Conservation (phyloP, 306 rosid genomes). For the Ormosia semicastrata region DNA sequence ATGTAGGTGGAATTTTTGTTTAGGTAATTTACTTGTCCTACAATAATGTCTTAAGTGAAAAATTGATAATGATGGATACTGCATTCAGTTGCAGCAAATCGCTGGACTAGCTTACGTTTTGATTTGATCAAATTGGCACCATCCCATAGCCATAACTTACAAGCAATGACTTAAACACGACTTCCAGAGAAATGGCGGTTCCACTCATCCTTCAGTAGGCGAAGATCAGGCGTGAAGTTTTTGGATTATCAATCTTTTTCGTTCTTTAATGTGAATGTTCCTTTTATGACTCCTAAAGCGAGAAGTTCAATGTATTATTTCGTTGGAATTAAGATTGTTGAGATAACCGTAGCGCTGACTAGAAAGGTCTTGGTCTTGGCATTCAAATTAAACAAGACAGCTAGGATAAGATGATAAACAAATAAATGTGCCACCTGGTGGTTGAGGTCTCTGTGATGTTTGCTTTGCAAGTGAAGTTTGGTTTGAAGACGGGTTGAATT, state of each 20-base stretch:
- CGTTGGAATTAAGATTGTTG: background rate
- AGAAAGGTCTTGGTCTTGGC: background rate
- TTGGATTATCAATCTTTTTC: no score
- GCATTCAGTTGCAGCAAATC: background rate
- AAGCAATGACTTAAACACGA: background rate
- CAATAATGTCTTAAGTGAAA: background rate
- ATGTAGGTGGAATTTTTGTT: no score
- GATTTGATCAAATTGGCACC: no score
- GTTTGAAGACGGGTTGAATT: constrained; percentile 45
- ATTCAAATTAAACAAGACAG: background rate
- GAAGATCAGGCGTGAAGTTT: no score
- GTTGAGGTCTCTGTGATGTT: constrained; percentile 40
- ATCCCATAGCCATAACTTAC: background rate
- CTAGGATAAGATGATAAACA: background rate
- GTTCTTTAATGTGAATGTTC: no score
- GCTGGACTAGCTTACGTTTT: background rate
- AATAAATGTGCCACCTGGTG: constrained; percentile 24
- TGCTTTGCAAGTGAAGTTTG: constrained; percentile 69
- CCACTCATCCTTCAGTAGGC: no score
- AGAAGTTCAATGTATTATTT: no score
- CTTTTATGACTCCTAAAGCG: no score
- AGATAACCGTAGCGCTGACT: no score
- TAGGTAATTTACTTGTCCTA: background rate
- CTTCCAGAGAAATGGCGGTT: no score
- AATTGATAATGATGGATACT: background rate